A percentile compares a stretch with the other conserved stretches of the same genome.
Conservation (phyloP, 2,329 filamentous ascomycete genomes). For the Aspergillus udagawae region DNA sequence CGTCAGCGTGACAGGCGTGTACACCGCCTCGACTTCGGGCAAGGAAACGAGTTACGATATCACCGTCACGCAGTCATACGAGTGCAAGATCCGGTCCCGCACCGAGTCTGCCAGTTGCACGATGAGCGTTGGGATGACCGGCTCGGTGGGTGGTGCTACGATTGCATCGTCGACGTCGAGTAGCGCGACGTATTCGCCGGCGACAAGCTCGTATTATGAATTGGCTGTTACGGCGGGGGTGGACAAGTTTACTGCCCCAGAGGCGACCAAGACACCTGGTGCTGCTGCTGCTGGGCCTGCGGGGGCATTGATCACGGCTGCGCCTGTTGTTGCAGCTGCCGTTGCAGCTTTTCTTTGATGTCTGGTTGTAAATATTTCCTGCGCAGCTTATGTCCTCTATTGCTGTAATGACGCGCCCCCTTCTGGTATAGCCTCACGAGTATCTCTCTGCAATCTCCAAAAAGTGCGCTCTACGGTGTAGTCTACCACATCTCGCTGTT, state of each 20-base stretch:
- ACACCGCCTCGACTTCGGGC: conserved; percentile 12
- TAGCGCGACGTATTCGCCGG: neutral
- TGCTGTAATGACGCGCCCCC: no score
- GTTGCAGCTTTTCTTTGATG: conserved; percentile 14
- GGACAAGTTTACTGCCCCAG: conserved; percentile 13
- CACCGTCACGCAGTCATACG: conserved; percentile 15
- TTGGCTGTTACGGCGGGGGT: conserved; percentile 20
- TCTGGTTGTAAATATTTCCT: neutral
- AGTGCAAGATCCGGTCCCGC: conserved; percentile 15
- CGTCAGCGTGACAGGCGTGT: conserved; percentile 15
- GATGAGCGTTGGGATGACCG: conserved; percentile 11
- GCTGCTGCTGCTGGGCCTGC: conserved; percentile 12
- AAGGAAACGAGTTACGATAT: conserved; percentile 8
- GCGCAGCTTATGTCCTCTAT: no score
- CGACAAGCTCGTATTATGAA: conserved; percentile 1
- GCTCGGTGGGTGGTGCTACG: conserved; percentile 1
- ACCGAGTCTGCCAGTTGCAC: conserved; percentile 17
- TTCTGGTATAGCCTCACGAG: no score
- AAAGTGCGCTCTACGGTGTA: no score
- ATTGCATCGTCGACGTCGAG: neutral
- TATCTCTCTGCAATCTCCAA: no score
- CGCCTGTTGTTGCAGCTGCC: conserved; percentile 21
- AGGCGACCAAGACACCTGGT: conserved; percentile 16
- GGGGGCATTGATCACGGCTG: conserved; percentile 19
- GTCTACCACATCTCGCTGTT: neutral